Conservation (phyloP, 768 basidiomycete genomes). For the Pisolithus orientalis region DNA sequence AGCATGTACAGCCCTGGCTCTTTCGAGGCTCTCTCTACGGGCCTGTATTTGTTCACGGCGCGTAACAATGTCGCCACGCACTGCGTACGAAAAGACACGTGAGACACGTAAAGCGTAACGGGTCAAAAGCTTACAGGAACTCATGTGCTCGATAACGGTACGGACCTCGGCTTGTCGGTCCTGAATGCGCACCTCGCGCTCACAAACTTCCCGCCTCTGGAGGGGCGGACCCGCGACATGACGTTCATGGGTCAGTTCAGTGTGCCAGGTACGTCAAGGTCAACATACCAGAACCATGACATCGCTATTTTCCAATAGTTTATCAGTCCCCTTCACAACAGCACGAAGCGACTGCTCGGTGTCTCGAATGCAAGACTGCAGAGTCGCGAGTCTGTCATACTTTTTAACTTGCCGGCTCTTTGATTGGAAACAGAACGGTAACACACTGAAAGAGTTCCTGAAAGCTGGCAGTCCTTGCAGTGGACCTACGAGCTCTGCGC, state of each 20-base stretch:
- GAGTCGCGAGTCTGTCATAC: slow-evolving; percentile 40
- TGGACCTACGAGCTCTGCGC: slow-evolving; percentile 21
- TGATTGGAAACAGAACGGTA: neutral
- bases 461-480: slow-evolving; percentile 47
- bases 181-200: slow-evolving; percentile 52
- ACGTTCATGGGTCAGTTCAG: slow-evolving; percentile 4
- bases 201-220: slow-evolving; percentile 64
- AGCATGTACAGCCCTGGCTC: slow-evolving; percentile 36
- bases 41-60: slow-evolving; percentile 39
- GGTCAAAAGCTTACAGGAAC: slow-evolving; percentile 37
- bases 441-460: slow-evolving; percentile 70
- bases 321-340: slow-evolving; percentile 43
- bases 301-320: slow-evolving; percentile 37
- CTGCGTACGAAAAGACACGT: slow-evolving; percentile 24
- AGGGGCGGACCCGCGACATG: slow-evolving; percentile 19
- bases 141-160: slow-evolving; percentile 36
- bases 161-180: slow-evolving; percentile 40
- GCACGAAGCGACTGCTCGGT: slow-evolving; percentile 43
- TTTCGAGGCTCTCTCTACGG: slow-evolving; percentile 41
- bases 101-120: slow-evolving; percentile 12
- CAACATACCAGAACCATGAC: slow-evolving; percentile 38
- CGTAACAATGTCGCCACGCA: slow-evolving; percentile 35
- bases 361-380: slow-evolving; percentile 49
- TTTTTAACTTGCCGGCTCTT: neutral
- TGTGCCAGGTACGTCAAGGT: slow-evolving; percentile 3